Conservation (phyloP, 208 protist species). For the Acanthamoeba rhysodes region DNA sequence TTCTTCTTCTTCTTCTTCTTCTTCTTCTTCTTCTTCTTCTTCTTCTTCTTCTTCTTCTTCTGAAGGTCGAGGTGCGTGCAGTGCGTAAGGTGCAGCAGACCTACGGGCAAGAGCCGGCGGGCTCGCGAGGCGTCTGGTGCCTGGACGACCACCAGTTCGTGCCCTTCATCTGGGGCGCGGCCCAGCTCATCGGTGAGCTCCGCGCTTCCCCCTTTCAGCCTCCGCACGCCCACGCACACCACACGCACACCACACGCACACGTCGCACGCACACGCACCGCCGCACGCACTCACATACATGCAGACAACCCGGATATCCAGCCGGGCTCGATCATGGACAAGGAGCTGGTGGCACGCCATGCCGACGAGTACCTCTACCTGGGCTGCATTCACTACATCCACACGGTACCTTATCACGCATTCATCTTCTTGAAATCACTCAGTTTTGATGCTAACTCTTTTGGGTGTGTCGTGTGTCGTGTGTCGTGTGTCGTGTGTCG, state of each 20-base stretch:
- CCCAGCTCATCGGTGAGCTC: conserved; percentile 95
- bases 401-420: background rate
- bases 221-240: background rate
- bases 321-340: conserved; percentile 35
- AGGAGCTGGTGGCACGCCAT: conserved; percentile 75
- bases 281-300: background rate
- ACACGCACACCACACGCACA: background rate
- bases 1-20: conserved; percentile 77
- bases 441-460: too few species aligned
- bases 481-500: background rate
- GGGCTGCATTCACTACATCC: conserved; percentile 80
- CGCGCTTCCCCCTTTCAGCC: background rate
- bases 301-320: conserved; percentile 39
- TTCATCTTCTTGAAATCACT: background rate
- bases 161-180: conserved; percentile 97
- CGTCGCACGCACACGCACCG: background rate
- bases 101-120: conserved; percentile 97
- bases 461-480: background rate
- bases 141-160: conserved; percentile 99
- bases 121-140: conserved; percentile 98
- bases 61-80: background rate
- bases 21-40: background rate
- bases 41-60: background rate
- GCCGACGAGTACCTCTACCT: conserved; percentile 84
- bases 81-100: conserved; percentile 92